Percentiles rank a stretch among this genome's conserved stretches.
Evolutionary conservation across 441 rosid genomes (phyloP).

Genomic region (Populus hybrid): DNA sequence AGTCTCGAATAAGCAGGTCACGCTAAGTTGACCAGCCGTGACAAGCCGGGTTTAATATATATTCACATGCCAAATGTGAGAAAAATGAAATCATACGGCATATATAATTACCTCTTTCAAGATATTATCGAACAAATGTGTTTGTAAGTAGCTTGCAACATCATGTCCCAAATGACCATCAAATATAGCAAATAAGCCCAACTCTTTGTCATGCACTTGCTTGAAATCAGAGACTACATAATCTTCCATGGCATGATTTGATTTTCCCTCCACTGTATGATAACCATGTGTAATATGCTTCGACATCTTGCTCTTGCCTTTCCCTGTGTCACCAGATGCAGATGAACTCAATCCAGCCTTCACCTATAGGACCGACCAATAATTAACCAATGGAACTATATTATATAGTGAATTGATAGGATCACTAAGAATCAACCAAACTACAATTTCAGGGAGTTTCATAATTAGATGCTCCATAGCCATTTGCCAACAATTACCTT

Average conservation of each 20-base stretch:
- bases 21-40: too few relatives aligned
- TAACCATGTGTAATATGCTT: constrained; percentile 52
- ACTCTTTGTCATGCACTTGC: constrained; percentile 41
- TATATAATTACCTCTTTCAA: constrained; percentile 51
- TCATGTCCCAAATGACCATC: constrained; percentile 79
- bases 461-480: background rate
- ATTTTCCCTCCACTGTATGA: constrained; percentile 66
- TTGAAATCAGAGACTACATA: constrained; percentile 57
- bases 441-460: background rate
- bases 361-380: background rate
- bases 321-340: background rate
- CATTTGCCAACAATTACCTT: background rate
- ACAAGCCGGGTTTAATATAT: too few relatives aligned
- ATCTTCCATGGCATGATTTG: constrained; percentile 78
- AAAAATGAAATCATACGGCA: background rate
- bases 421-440: background rate
- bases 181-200: constrained; percentile 74
- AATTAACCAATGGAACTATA: background rate
- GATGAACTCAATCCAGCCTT: background rate
- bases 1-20: too few relatives aligned
- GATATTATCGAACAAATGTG: constrained; percentile 60
- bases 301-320: background rate
- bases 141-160: constrained; percentile 67
- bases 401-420: background rate
- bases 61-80: background rate